These are phyloP conservation scores for Onygenales sp. DNA, from an alignment of 2,329 filamentous ascomycete genomes.

Conservation along the genomic window DNA sequence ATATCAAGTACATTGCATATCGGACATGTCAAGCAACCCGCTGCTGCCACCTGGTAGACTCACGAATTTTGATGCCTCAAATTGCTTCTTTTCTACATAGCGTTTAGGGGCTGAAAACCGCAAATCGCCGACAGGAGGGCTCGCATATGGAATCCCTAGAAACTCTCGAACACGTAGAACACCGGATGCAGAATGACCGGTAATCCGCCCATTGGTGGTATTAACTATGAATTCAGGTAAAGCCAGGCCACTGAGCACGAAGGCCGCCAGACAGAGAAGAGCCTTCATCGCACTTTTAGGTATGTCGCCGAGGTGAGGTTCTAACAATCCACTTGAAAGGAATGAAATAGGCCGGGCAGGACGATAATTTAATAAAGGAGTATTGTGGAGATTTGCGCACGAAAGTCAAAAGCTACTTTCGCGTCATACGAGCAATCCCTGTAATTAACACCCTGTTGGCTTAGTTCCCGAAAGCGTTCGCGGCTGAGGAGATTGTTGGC, in stretches of 20 bases:
- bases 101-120: conserved; percentile 19
- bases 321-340: background rate
- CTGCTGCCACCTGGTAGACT: background rate
- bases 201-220: conserved; percentile 17
- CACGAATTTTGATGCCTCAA: conserved; percentile 12
- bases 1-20: background rate
- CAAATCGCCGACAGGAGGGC: conserved; percentile 17
- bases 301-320: background rate
- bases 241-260: background rate
- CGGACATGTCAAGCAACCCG: background rate
- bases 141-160: conserved; percentile 21
- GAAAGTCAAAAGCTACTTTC: background rate
- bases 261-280: background rate
- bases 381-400: too few species aligned
- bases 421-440: too few species aligned
- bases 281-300: background rate
- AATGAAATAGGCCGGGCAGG: background rate
- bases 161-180: conserved; percentile 16
- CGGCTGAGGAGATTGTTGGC: too few species aligned
- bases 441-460: too few species aligned
- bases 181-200: conserved; percentile 12
- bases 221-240: conserved; percentile 5
- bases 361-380: background rate
- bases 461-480: too few species aligned
- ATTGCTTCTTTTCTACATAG: conserved; percentile 7